Base-by-base conservation (phyloP, 768 basidiomycete species). In the Boletus rubescentipes region DNA sequence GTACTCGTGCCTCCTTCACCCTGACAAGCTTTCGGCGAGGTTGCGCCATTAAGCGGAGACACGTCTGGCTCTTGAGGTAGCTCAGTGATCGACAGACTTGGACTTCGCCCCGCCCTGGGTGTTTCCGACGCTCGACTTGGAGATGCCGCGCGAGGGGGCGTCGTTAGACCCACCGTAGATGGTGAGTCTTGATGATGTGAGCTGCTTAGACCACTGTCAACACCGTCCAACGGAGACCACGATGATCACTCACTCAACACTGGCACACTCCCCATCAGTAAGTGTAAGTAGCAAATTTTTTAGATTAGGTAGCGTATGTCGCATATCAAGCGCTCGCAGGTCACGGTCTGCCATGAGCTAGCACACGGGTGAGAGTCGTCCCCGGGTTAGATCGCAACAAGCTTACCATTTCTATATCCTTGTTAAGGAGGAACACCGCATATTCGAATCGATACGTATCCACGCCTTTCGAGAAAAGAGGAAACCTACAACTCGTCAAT, bases 381-480 rank as follows among this genome's bases (percentile, higher is more conserved):
- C 9, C 20, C n/a, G 44, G 7, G 18, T 40, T 11, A 5, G 5
- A 46, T 36, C 30, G 26, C 36, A 49, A 34, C 18, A 45, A 36
- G 7, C 62, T 43, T 59, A 95, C 94, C 82, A 94, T 78, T 74
- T 99, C 96, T 60, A 99, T 94, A 71, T 99, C 80, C 72, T 98
- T 99, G 75, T 99, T 99, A 31, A 98, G 77, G 38, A 99, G 73
- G 70, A 94, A 98, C 5, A 98, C 96, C 4, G 87, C 97, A 74
- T 98, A 99, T 70, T 98, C 96, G 65, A 96, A 99, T 23, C 97
- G 81, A 72, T 98, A 98, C 39, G 88, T 89, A 67, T 98, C 97
- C 53, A 98, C 95, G 5, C 95, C 94, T 73, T 84, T 91, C 1
- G 91, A 87, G 70, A 93, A 99, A 30, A 99, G 74, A 16, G 97